Evolutionary conservation across 2,329 filamentous ascomycete species (phyloP).

Genomic region (Arthrinium phaeospermum): DNA sequence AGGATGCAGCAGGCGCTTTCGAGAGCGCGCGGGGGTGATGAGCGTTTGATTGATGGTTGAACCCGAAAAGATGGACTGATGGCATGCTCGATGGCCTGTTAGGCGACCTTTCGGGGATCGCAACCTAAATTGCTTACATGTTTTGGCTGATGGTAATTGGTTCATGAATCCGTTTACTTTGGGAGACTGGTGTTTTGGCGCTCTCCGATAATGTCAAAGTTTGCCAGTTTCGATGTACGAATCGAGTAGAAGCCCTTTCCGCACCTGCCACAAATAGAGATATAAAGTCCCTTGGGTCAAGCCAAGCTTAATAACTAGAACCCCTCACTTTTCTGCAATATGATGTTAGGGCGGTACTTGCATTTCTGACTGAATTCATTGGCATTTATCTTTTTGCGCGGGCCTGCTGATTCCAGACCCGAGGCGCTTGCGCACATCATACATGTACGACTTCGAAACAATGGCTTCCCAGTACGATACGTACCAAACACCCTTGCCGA

Average conservation of each 20-base stretch:
- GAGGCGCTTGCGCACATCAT: too few relatives aligned
- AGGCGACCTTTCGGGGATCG: neutral
- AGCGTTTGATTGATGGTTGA: conserved; percentile 47
- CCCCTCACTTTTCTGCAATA: too few relatives aligned
- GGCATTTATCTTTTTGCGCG: too few relatives aligned
- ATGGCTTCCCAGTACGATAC: too few relatives aligned
- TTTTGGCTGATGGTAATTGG: neutral
- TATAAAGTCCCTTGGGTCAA: neutral
- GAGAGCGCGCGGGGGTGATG: conserved; percentile 49
- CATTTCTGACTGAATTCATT: too few relatives aligned
- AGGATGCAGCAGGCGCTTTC: conserved; percentile 58
- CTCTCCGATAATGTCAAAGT: neutral
- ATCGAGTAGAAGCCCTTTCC: neutral
- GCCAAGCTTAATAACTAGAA: too few relatives aligned
- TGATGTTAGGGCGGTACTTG: too few relatives aligned
- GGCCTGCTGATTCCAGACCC: too few relatives aligned
- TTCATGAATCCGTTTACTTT: neutral
- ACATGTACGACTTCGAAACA: too few relatives aligned
- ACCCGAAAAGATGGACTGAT: neutral
- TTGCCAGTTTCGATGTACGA: neutral
- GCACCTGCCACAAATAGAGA: neutral
- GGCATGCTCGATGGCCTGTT: neutral
- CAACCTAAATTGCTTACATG: neutral
- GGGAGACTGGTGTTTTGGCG: neutral
- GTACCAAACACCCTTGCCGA: too few relatives aligned